phyloP scores from a whole-genome alignment of 208 protist genomes.

The Novymonas esmeraldas region DNA sequence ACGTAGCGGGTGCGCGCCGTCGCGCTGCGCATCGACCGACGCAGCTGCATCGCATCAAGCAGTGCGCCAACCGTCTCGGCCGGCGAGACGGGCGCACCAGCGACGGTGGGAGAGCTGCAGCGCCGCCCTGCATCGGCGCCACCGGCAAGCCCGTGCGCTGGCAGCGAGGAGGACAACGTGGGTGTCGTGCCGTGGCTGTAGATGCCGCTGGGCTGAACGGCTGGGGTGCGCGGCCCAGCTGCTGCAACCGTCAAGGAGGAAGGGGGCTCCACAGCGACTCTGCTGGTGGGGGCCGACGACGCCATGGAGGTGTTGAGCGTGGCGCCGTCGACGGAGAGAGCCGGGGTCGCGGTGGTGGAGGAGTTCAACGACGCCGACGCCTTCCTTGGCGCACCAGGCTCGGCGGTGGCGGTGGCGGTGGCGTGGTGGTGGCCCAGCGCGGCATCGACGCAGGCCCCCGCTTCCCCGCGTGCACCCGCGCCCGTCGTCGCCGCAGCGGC shows the following conservation, averaged over 20 bases:
- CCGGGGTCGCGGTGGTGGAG: neutral
- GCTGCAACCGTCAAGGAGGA: neutral
- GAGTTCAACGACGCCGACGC: neutral
- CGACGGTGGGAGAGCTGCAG: too few relatives aligned
- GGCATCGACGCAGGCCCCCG: too few relatives aligned
- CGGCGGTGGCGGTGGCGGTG: neutral
- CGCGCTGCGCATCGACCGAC: constrained; percentile 21
- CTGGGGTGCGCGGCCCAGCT: neutral
- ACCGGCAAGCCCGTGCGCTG: neutral
- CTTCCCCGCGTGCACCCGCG: too few relatives aligned
- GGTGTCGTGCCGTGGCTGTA: neutral
- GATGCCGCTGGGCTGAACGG: neutral
- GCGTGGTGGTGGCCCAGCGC: too few relatives aligned
- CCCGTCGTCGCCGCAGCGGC: neutral
- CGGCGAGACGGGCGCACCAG: neutral
- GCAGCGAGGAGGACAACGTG: neutral
- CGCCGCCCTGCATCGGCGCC: too few relatives aligned
- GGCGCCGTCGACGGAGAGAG: neutral
- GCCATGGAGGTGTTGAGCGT: neutral
- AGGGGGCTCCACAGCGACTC: neutral
- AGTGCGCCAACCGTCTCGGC: constrained; percentile 20
- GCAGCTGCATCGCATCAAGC: constrained; percentile 37
- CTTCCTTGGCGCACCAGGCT: neutral
- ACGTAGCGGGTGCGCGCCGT: constrained; percentile 31
- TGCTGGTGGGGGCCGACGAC: neutral